Evolutionary conservation across 2,329 filamentous ascomycete species (phyloP), one percentile per base, ranked within the genome.

Genomic region (Emmonsiellopsis sp.): DNA sequence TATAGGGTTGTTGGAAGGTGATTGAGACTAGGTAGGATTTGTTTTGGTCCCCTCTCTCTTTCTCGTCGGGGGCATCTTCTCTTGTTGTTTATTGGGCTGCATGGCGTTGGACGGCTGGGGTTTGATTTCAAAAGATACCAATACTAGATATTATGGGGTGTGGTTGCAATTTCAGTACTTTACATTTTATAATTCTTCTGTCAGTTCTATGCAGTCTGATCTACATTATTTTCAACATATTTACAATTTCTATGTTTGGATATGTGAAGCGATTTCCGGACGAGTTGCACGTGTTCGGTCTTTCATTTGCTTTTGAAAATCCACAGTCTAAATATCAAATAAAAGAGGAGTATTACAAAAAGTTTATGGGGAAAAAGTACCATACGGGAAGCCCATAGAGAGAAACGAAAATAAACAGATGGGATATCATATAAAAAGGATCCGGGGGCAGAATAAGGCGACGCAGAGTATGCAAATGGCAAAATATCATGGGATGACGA

Each of bases 391-490:
- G 38, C 34, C 44, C 32, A 54, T 48, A 45, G 41, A 50, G 38
- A 34, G n/a, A 50, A 53, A 47, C 35, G 8, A 26, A 20, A 38
- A 62, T 62, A 61, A 70, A 70, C 68, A 66, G 61, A 70, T 64
- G 69, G 69, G 70, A 73, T 73, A 73, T 73, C 70, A 72, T 68
- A 63, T 64, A 65, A 66, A 59, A 51, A 45, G 15, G 26, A 44
- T 43, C 26, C 26, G n/a, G 34, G 40, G 50, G 20, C 20, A 51
- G 16, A 43, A 31, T 9, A 48, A 47, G 26, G n/a, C 5, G 35
- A 51, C 15, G 54, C 20, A 45, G 54, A 61, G 61, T 64, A 59
- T 59, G 59, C 57, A 55, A 54, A 63, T 55, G 52, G 53, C 52
- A 58, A 57, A 52, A 54, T 54, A 57, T 40, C 47, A 58, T 57